Percentiles rank a stretch among this genome's conserved stretches.
Conservation (phyloP, 1,284 basidiomycete genomes). For the Retiboletus flavoniger region DNA sequence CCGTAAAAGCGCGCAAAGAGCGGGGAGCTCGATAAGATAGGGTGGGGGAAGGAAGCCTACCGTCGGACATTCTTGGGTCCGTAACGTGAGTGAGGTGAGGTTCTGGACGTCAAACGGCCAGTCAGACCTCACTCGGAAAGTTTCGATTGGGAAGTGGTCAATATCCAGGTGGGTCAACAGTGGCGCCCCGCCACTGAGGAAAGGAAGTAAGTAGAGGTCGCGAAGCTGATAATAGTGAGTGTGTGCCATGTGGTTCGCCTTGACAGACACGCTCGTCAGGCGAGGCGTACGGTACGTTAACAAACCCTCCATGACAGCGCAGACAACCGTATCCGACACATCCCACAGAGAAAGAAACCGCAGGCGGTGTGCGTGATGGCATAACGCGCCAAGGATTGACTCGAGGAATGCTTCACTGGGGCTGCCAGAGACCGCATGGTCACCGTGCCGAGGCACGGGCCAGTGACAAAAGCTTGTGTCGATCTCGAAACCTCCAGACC, state of each 20-base stretch:
- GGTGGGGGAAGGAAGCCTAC: slow-evolving; percentile 6
- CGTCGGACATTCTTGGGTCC: slow-evolving; percentile 11
- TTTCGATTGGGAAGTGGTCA: slow-evolving; percentile 23
- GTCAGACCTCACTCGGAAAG: neutral
- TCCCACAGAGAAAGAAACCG: slow-evolving; percentile 18
- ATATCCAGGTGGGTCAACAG: slow-evolving; percentile 18
- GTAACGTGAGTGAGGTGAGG: slow-evolving; percentile 19
- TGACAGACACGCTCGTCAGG: slow-evolving; percentile 15
- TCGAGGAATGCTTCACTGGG: slow-evolving; percentile 6
- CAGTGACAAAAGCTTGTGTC: slow-evolving; percentile 16
- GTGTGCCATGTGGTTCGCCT: slow-evolving; percentile 10
- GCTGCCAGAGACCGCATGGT: neutral
- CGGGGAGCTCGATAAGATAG: slow-evolving; percentile 20
- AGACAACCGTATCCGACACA: slow-evolving; percentile 18
- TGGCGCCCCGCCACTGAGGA: slow-evolving; percentile 15
- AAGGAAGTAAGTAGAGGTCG: slow-evolving; percentile 14
- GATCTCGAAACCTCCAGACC: slow-evolving; percentile 12
- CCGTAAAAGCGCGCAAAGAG: slow-evolving; percentile 13
- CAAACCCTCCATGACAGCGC: slow-evolving; percentile 9
- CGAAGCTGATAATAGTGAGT: slow-evolving; percentile 10
- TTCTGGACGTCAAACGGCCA: slow-evolving; percentile 12
- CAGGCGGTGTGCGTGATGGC: slow-evolving; percentile 8
- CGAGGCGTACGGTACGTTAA: slow-evolving; percentile 3
- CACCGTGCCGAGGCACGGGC: neutral
- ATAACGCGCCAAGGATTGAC: slow-evolving; percentile 1